These are phyloP conservation scores for Mucor ambiguus DNA, from an alignment of 371 early-diverging fungal species.

Conservation along the genomic window DNA sequence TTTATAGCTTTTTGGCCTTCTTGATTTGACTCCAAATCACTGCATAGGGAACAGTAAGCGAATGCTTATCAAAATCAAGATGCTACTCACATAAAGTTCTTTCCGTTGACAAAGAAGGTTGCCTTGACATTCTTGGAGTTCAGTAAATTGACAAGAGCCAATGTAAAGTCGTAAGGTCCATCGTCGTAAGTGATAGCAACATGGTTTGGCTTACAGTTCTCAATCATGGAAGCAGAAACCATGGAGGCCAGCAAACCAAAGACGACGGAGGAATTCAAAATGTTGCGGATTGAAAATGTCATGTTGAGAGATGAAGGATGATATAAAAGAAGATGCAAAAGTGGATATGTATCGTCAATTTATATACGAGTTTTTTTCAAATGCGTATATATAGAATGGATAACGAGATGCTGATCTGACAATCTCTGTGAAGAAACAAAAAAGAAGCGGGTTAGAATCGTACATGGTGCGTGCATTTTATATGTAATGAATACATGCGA, in stretches of 20 bases:
- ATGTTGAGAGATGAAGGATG: background rate
- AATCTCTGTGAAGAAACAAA: background rate
- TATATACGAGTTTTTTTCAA: background rate
- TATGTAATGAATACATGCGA: background rate
- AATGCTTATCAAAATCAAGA: background rate
- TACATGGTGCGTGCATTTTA: background rate
- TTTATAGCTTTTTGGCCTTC: slow-evolving; percentile 31
- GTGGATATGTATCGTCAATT: background rate
- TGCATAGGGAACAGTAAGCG: background rate
- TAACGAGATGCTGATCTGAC: background rate
- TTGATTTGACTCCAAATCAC: slow-evolving; percentile 7
- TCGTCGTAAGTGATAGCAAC: slow-evolving; percentile 66
- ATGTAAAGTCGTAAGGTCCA: slow-evolving; percentile 50
- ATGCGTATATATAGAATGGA: background rate
- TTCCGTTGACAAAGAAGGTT: slow-evolving; percentile 64
- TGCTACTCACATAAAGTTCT: slow-evolving; percentile 44
- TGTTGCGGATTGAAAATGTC: background rate
- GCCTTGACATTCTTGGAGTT: slow-evolving; percentile 44
- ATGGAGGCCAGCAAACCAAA: background rate
- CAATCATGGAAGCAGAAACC: slow-evolving; percentile 5
- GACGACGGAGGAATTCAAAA: background rate
- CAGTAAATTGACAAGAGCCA: slow-evolving; percentile 41
- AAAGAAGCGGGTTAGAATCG: background rate
- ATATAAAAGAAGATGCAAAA: background rate
- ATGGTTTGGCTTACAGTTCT: slow-evolving; percentile 41